These are phyloP conservation scores for Phytophthora megakarya DNA, from an alignment of 352 stramenopile genomes.

Conservation along the genomic window DNA sequence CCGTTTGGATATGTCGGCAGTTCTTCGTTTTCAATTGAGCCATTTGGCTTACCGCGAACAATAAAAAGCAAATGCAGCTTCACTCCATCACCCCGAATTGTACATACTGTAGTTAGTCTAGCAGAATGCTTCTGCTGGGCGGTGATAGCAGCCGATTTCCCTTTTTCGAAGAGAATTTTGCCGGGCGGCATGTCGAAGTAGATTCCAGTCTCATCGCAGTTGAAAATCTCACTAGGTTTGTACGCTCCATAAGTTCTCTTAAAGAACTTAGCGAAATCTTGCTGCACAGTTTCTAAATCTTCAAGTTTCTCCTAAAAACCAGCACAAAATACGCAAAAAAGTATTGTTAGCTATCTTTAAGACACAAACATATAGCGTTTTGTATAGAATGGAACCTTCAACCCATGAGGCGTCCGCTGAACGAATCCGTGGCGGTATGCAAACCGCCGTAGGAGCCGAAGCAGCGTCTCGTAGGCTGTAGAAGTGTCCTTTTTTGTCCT, in stretches of 20 bases:
- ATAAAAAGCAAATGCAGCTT: no score
- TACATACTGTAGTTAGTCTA: conserved; percentile 15
- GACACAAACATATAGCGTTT: not conserved
- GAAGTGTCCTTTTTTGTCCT: not conserved
- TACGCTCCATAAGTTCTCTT: conserved; percentile 1
- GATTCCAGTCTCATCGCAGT: conserved; percentile 8
- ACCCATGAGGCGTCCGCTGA: conserved; percentile 1
- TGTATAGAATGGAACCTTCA: conserved; percentile 10
- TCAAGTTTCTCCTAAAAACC: not conserved
- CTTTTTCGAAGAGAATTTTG: conserved; percentile 8
- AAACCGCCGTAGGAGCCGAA: conserved; percentile 7
- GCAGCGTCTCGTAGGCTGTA: conserved; percentile 6
- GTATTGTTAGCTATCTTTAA: not conserved
- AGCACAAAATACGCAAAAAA: not conserved
- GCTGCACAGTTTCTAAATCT: conserved; percentile 1
- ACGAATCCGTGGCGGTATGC: conserved; percentile 21
- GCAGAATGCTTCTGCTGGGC: conserved; percentile 23
- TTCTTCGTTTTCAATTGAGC: no score
- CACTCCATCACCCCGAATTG: not conserved
- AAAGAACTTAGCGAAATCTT: conserved; percentile 14
- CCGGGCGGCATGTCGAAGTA: conserved; percentile 8
- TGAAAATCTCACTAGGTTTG: conserved; percentile 12
- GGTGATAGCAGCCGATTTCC: conserved; percentile 5
- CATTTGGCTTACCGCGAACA: no score
- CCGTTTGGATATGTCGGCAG: no score